Base-by-base conservation (phyloP, 1,284 basidiomycete genomes). In the Phellinidium pouzarii region DNA sequence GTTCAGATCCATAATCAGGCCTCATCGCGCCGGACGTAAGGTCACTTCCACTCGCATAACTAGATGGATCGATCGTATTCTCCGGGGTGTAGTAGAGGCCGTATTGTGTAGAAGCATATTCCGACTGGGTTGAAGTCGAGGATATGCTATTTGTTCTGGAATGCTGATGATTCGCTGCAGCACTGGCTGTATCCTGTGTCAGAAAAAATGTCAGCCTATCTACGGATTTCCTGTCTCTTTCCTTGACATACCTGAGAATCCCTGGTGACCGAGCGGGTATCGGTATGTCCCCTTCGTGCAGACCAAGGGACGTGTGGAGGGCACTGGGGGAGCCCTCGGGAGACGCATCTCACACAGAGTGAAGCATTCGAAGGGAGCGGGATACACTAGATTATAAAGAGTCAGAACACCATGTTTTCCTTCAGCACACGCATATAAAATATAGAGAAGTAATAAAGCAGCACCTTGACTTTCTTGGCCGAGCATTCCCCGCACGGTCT, bases 401-500 rank as follows among this genome's bases (percentile, higher is more conserved):
- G 26, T 3, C n/a, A 17, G 11, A 46, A 8, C 7, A 26, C 9
- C 34, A 27, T 52, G 12, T 36, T 19, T n/a, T 34, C 37, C 23
- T 26, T 37, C 17, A 40, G 20, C 6, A 2, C 22, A 14, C 7
- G 4, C 11, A 6, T 4, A 3, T 38, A 31, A 1, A 22, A 34
- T n/a, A 25, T 3, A 8, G 43, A 25, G 14, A 20, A 43, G 3
- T 12, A 31, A 5, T 12, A 5, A 2, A 22, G 20, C 14, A 31
- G 4, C 27, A 48, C 52, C 45, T 23, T 53, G 44, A 23, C 17
- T 41, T 53, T 53, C 26, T 25, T 31, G 14, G 37, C 25, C 11
- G 52, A 53, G 44, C 52, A 53, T n/a, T 27, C 46, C 22, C 52
- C 52, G 26, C 52, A 53, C n/a, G 52, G 52, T 19, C 34, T 53